A percentile compares a stretch with the other conserved stretches of the same genome.
Conservation (phyloP, 2,329 filamentous ascomycete species). For the Septoria petroselini region DNA sequence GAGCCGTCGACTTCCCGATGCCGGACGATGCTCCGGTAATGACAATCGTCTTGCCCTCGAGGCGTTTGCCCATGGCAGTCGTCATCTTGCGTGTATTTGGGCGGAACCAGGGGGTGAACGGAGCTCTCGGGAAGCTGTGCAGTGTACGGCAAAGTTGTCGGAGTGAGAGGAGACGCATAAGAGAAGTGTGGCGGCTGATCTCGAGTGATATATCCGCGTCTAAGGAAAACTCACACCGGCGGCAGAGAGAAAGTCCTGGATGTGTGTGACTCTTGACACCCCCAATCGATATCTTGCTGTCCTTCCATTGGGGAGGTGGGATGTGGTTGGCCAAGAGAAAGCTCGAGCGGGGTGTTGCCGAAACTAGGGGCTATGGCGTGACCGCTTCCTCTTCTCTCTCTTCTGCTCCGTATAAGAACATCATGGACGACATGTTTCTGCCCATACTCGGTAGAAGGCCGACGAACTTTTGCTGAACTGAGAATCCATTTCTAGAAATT, state of each 20-base stretch:
- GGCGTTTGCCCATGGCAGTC: slow-evolving; percentile 73
- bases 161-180: slow-evolving; percentile 17
- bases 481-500: too few species aligned
- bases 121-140: slow-evolving; percentile 5
- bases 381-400: too few species aligned
- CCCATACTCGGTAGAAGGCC: too few species aligned
- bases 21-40: slow-evolving; percentile 91
- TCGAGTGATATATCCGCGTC: background rate
- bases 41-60: slow-evolving; percentile 87
- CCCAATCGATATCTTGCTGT: slow-evolving; percentile 10
- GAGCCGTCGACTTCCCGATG: slow-evolving; percentile 77
- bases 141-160: slow-evolving; percentile 18
- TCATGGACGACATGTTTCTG: too few species aligned
- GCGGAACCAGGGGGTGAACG: background rate
- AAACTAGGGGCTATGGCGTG: too few species aligned
- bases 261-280: slow-evolving; percentile 3
- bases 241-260: slow-evolving; percentile 19
- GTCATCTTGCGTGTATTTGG: slow-evolving; percentile 51
- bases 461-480: too few species aligned
- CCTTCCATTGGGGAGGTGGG: background rate
- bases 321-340: too few species aligned
- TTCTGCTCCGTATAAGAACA: too few species aligned
- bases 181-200: slow-evolving; percentile 9
- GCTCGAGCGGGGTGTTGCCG: too few species aligned
- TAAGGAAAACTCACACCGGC: slow-evolving; percentile 11